These are phyloP conservation scores for Aureobasidium subglaciale DNA, from an alignment of 2,329 filamentous ascomycete genomes.

Conservation along the genomic window DNA sequence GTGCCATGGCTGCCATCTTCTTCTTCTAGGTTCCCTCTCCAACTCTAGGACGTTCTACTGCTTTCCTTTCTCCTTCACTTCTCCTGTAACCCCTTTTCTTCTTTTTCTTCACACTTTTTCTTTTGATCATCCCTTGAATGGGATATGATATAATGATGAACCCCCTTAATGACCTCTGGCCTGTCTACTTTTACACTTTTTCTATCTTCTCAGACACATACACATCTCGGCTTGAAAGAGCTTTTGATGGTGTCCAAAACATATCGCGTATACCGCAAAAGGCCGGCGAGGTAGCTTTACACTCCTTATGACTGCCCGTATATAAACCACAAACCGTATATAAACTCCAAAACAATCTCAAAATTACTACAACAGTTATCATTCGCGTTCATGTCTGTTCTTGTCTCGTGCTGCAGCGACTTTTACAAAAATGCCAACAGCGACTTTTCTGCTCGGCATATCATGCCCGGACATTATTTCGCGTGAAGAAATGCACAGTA, in stretches of 20 bases:
- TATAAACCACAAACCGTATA: too few relatives aligned
- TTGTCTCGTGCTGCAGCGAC: too few relatives aligned
- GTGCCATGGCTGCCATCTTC: conserved; percentile 33
- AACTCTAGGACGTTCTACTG: neutral
- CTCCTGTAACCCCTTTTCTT: conserved; percentile 1
- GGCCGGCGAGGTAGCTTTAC: neutral
- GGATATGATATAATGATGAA: conserved; percentile 7
- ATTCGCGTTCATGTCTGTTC: too few relatives aligned
- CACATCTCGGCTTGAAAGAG: too few relatives aligned
- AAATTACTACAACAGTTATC: too few relatives aligned
- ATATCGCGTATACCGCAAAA: too few relatives aligned
- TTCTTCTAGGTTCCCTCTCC: conserved; percentile 17
- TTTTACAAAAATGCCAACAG: too few relatives aligned
- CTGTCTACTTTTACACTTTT: neutral
- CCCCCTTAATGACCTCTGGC: neutral
- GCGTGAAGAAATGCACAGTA: too few relatives aligned
- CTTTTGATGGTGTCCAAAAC: too few relatives aligned
- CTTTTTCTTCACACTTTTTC: neutral
- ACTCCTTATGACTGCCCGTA: too few relatives aligned
- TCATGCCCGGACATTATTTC: too few relatives aligned
- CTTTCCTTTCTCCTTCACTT: neutral
- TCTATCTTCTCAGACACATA: neutral
- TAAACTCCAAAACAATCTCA: neutral
- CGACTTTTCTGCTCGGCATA: too few relatives aligned
- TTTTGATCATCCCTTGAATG: neutral